These are phyloP conservation scores for Sporisorium reilianum DNA, from an alignment of 1,284 basidiomycete species.

Conservation along the genomic window DNA sequence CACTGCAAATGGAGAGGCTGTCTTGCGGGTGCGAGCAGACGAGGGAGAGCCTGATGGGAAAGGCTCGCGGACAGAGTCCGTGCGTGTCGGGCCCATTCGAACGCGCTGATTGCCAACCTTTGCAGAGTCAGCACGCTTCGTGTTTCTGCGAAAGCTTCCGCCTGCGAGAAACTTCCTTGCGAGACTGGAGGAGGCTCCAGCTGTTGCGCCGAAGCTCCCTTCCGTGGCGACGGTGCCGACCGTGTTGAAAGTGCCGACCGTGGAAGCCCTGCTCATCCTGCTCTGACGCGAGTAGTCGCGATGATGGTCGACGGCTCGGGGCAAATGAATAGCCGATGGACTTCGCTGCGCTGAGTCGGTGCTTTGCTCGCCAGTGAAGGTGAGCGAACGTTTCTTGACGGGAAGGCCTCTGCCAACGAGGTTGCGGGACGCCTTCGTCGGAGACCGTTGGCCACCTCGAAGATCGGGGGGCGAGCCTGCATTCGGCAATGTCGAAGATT, in stretches of 20 bases:
- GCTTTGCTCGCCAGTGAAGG: constrained; percentile 28
- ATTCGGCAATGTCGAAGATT: constrained; percentile 5
- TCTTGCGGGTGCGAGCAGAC: constrained; percentile 21
- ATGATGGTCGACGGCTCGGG: constrained; percentile 29
- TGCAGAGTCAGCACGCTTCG: constrained; percentile 16
- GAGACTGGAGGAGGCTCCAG: constrained; percentile 29
- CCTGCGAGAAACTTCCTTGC: constrained; percentile 33
- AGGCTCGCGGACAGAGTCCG: constrained; percentile 8
- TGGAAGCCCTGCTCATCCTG: constrained; percentile 52
- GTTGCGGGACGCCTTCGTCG: constrained; percentile 9
- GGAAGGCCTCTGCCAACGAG: constrained; percentile 34
- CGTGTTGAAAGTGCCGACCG: constrained; percentile 56
- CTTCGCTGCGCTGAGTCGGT: constrained; percentile 3
- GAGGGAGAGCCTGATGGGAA: constrained; percentile 15
- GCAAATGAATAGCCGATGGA: constrained; percentile 12
- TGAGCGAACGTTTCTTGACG: constrained; percentile 35
- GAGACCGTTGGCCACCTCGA: constrained; percentile 2
- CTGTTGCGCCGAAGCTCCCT: constrained; percentile 53
- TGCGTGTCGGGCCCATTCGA: constrained; percentile 9
- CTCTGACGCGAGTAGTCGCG: constrained; percentile 55
- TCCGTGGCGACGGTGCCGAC: constrained; percentile 55
- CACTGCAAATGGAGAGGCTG: constrained; percentile 33
- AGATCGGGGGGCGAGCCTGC: neutral
- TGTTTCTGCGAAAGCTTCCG: constrained; percentile 24
- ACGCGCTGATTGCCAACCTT: constrained; percentile 13